phyloP scores from a whole-genome alignment of 2,329 filamentous ascomycete genomes.

The Thyridium curvatum region DNA sequence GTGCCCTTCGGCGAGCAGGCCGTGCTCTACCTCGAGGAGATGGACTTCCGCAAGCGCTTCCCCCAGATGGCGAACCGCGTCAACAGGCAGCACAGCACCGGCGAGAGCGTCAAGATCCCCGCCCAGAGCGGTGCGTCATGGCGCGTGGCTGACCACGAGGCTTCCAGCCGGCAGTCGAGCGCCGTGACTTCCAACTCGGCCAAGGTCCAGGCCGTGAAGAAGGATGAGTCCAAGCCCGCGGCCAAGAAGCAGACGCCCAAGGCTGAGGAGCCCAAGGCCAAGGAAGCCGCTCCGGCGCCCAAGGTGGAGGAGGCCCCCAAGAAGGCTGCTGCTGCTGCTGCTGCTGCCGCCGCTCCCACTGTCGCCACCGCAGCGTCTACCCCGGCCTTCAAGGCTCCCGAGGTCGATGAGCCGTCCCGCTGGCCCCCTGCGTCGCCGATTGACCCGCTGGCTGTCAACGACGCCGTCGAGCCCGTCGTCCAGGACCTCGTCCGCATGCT shows the following conservation, averaged over 20 bases:
- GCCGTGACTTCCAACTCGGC: slow-evolving; percentile 34
- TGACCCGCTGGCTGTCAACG: slow-evolving; percentile 67
- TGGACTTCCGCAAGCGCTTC: slow-evolving; percentile 86
- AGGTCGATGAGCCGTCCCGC: slow-evolving; percentile 60
- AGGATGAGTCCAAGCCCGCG: slow-evolving; percentile 14
- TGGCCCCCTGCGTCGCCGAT: slow-evolving; percentile 63
- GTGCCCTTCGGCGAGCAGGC: slow-evolving; percentile 90
- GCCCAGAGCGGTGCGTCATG: slow-evolving; percentile 81
- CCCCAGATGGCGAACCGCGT: slow-evolving; percentile 41
- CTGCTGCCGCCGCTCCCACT: slow-evolving; percentile 4
- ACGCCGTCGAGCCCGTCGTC: slow-evolving; percentile 79
- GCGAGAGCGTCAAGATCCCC: slow-evolving; percentile 73
- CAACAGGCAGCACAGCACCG: slow-evolving; percentile 45
- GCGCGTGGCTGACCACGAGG: slow-evolving; percentile 59
- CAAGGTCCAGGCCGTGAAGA: slow-evolving; percentile 17
- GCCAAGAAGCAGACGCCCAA: slow-evolving; percentile 16
- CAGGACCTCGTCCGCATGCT: slow-evolving; percentile 92
- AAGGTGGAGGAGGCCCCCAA: slow-evolving; percentile 2
- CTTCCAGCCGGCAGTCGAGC: slow-evolving; percentile 53
- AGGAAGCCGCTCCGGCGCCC: slow-evolving; percentile 10
- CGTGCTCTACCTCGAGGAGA: slow-evolving; percentile 92
- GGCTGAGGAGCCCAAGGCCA: slow-evolving; percentile 7
- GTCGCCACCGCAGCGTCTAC: slow-evolving; percentile 16
- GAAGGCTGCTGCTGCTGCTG: background rate
- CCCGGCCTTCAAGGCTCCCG: slow-evolving; percentile 43